A percentile compares a stretch with the other conserved stretches of the same genome.
These are phyloP conservation scores for Hyaloscypha bicolor DNA, from an alignment of 495 filamentous ascomycete species.

Conservation along the genomic window DNA sequence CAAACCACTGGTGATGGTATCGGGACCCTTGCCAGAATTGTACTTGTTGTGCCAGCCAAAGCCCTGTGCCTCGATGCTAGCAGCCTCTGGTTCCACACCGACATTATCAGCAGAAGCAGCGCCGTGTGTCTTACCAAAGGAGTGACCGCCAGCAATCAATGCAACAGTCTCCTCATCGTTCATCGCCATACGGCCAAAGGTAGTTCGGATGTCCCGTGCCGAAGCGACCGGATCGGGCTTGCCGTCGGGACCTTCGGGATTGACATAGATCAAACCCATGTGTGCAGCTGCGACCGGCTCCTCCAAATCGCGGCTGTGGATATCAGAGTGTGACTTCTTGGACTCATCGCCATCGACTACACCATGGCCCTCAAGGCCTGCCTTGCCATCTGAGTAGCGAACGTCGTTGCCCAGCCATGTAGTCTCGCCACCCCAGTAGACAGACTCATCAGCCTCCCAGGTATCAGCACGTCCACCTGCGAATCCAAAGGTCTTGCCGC, in stretches of 20 bases:
- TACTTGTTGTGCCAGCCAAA: constrained; percentile 66
- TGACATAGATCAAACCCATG: constrained; percentile 79
- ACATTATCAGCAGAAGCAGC: constrained; percentile 60
- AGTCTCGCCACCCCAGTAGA: constrained; percentile 74
- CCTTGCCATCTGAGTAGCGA: constrained; percentile 57
- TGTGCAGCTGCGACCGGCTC: constrained; percentile 63
- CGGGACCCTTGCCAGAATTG: constrained; percentile 59
- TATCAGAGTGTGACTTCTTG: constrained; percentile 48
- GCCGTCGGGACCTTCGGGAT: constrained; percentile 74
- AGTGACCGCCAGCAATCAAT: constrained; percentile 73
- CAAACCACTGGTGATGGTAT: constrained; percentile 72
- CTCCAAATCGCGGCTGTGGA: constrained; percentile 63
- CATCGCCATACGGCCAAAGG: constrained; percentile 78
- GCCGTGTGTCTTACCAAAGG: constrained; percentile 76
- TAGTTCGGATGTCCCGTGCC: constrained; percentile 67
- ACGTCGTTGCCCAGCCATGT: constrained; percentile 71
- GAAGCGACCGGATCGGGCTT: constrained; percentile 67
- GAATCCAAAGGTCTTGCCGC: constrained; percentile 72
- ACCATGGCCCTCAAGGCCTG: constrained; percentile 43
- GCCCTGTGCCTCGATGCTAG: constrained; percentile 62
- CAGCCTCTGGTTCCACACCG: constrained; percentile 64
- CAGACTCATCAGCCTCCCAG: constrained; percentile 72
- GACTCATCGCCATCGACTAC: constrained; percentile 50
- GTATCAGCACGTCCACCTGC: constrained; percentile 68
- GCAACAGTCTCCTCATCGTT: constrained; percentile 77